Percentiles rank a stretch among this genome's conserved stretches.
These are phyloP conservation scores for Psilocybe tampanensis DNA, from an alignment of 768 basidiomycete genomes.

Conservation along the genomic window DNA sequence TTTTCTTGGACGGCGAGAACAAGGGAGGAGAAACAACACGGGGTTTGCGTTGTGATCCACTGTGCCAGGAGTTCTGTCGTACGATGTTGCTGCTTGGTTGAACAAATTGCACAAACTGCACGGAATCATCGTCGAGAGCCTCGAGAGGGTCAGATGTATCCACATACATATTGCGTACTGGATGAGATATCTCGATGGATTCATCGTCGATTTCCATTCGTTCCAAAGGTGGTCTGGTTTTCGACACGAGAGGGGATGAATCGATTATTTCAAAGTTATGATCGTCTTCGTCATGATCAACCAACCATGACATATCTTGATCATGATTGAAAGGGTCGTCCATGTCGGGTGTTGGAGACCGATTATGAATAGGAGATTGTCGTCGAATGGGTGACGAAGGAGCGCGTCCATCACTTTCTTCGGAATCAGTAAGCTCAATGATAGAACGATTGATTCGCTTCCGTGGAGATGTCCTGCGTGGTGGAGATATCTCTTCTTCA, in stretches of 20 bases:
- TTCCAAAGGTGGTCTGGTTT: slow-evolving; percentile 1
- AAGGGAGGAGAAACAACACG: too few relatives aligned
- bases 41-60: too few relatives aligned
- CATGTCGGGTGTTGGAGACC: not conserved
- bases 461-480: slow-evolving; percentile 9
- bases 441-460: slow-evolving; percentile 17
- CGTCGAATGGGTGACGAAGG: not conserved
- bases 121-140: slow-evolving; percentile 15
- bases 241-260: slow-evolving; percentile 44
- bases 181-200: slow-evolving; percentile 28
- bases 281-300: slow-evolving; percentile 68
- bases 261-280: slow-evolving; percentile 51
- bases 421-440: slow-evolving; percentile 33
- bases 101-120: slow-evolving; percentile 19
- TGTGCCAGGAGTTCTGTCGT: too few relatives aligned
- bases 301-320: slow-evolving; percentile 63
- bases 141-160: slow-evolving; percentile 14
- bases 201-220: slow-evolving; percentile 22
- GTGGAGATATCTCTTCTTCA: slow-evolving; percentile 5
- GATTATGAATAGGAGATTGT: not conserved
- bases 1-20: slow-evolving; percentile 13
- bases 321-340: slow-evolving; percentile 13
- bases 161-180: slow-evolving; percentile 7
- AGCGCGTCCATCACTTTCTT: slow-evolving; percentile 10
- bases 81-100: slow-evolving; percentile 5